Evolutionary conservation across 2,329 filamentous ascomycete species (phyloP), one percentile per base, ranked within the genome.

Genomic region (Penicillium sp.): DNA sequence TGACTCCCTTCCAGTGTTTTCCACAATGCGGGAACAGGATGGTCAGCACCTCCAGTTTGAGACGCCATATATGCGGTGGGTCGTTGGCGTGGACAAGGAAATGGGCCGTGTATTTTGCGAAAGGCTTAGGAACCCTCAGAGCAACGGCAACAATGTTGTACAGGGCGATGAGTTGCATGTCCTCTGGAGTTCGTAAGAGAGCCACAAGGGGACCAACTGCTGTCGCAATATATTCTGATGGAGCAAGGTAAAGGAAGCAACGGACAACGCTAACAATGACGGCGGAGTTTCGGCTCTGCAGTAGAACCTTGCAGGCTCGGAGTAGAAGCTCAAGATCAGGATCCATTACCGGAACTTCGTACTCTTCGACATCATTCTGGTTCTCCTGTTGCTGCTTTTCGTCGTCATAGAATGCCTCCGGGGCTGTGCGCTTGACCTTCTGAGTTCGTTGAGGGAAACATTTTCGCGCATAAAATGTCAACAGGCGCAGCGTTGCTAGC

Each of bases 61-160:
- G 82, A 61, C 89, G 88, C 90, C 92, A 96, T 21, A 96, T 89
- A 21, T 90, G 85, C 15, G 89, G 85, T 1, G 89, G 81, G 70
- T 99, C 94, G 0, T 86, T 89, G 44, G 89, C 85, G 57, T 88
- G 87, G 52, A 99, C 85, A 12, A 99, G 82, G 72, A 99, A 99
- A 76, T 96, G 94, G 35, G 89, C 90, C 19, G 89, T 86, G 70
- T 96, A 93, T 70, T 86, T 89, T 55, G 93, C 89, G 72, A 99
- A 99, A n/a, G 88, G 84, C 39, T 84, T 80, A 0, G 94, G 91
- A 17, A 86, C 82, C 29, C 82, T 79, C 12, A 97, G 81, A 68
- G 91, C 94, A 44, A 99, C 90, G n/a, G 91, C 89, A 12, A 97
- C 92, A 58, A 97, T 93, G 71, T 97, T 97, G 80, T 93, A 93